These are phyloP conservation scores for Rhododendron griersonianum DNA, from an alignment of 148 eudicot species.

Conservation along the genomic window DNA sequence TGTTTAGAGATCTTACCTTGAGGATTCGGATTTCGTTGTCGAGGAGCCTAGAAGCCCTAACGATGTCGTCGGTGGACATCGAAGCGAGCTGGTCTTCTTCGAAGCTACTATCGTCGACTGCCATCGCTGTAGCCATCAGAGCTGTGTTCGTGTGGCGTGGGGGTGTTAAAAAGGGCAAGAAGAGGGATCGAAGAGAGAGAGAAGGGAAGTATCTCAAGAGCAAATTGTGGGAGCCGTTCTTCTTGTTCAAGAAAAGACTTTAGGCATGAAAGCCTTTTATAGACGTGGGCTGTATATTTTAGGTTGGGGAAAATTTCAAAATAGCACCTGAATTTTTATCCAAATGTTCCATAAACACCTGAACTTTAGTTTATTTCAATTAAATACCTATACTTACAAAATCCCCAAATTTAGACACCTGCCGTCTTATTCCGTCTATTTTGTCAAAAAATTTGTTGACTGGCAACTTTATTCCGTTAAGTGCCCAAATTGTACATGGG, in stretches of 20 bases:
- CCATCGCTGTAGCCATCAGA: slow-evolving; percentile 76
- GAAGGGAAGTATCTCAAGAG: neutral
- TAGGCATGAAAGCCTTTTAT: no score
- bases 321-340: no score
- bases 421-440: no score
- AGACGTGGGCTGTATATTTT: no score
- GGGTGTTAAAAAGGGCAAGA: neutral
- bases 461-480: no score
- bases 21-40: slow-evolving; percentile 82
- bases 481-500: no score
- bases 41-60: slow-evolving; percentile 76
- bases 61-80: slow-evolving; percentile 70
- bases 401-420: no score
- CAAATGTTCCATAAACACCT: no score
- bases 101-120: slow-evolving; percentile 58
- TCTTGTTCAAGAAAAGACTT: neutral
- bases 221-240: neutral
- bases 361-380: no score
- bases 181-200: neutral
- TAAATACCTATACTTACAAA: no score
- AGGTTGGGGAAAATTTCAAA: no score
- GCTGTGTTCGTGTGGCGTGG: neutral
- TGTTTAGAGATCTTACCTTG: slow-evolving; percentile 32
- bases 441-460: no score
- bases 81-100: slow-evolving; percentile 76